Evolutionary conservation across 2,329 filamentous ascomycete genomes (phyloP).

Genomic region (Didymella pinodella): DNA sequence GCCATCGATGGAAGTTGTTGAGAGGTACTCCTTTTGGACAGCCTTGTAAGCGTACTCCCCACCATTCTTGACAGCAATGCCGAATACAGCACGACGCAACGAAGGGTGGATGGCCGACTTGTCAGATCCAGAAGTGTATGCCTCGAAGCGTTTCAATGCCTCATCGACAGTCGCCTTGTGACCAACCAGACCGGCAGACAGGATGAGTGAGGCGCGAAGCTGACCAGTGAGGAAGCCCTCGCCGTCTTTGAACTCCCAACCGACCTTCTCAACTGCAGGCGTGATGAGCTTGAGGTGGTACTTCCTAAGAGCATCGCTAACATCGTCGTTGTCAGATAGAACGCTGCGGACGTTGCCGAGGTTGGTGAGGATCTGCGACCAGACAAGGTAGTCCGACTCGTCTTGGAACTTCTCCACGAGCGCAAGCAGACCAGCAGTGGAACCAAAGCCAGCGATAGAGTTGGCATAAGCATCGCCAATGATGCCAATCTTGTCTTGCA

Average conservation of each 20-base stretch:
- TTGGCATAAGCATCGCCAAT: conserved; percentile 89
- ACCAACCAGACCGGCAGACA: conserved; percentile 75
- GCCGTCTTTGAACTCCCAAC: conserved; percentile 80
- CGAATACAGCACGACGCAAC: conserved; percentile 81
- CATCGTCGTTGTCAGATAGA: conserved; percentile 77
- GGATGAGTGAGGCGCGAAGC: conserved; percentile 81
- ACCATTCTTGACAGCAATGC: conserved; percentile 77
- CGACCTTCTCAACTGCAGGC: conserved; percentile 77
- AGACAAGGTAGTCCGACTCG: conserved; percentile 87
- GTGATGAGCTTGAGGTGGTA: conserved; percentile 81
- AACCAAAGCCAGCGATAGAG: conserved; percentile 84
- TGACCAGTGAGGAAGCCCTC: conserved; percentile 86
- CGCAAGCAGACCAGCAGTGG: conserved; percentile 80
- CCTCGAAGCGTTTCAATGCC: conserved; percentile 78
- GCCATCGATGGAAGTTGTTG: conserved; percentile 85
- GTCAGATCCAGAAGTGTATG: conserved; percentile 74
- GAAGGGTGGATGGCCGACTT: conserved; percentile 78
- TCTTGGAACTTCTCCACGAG: conserved; percentile 84
- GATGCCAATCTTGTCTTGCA: conserved; percentile 91
- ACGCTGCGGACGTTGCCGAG: conserved; percentile 81
- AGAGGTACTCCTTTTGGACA: conserved; percentile 85
- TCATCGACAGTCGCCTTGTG: conserved; percentile 77
- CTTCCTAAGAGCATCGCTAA: conserved; percentile 76
- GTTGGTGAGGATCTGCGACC: conserved; percentile 83
- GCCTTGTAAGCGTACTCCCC: conserved; percentile 73